Conservation (phyloP, 495 filamentous ascomycete species). For the Podospora comata region DNA sequence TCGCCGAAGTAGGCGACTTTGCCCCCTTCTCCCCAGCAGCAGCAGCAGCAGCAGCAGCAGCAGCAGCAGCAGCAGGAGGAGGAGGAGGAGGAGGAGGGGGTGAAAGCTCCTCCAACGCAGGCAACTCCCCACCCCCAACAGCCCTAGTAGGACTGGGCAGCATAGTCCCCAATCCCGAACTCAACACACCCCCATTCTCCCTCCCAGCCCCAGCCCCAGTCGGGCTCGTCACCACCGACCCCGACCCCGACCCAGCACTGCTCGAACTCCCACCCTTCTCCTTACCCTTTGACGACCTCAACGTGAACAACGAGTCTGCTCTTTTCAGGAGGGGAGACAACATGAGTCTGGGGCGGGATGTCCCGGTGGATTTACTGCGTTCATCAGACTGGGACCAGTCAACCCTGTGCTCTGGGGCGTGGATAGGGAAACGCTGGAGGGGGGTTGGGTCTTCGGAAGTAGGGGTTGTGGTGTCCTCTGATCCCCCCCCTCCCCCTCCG, state of each 20-base stretch:
- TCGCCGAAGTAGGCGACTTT: neutral
- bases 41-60: no score
- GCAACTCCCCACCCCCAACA: neutral
- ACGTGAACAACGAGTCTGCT: neutral
- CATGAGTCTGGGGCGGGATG: neutral
- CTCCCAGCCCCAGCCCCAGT: no score
- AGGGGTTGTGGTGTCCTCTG: slow-evolving; percentile 12
- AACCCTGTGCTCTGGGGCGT: slow-evolving; percentile 30
- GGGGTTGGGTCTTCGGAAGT: slow-evolving; percentile 10
- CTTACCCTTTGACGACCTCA: slow-evolving; percentile 3
- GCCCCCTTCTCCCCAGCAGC: neutral
- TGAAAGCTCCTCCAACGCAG: neutral
- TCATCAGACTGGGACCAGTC: slow-evolving; percentile 36
- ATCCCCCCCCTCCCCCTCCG: neutral
- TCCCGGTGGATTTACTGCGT: neutral
- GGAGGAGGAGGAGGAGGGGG: no score
- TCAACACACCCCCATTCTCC: no score
- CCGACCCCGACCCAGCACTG: neutral
- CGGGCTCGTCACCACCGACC: neutral
- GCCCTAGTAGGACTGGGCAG: neutral
- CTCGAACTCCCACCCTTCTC: slow-evolving; percentile 6
- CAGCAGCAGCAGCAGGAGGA: no score
- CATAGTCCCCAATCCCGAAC: neutral
- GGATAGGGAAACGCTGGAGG: slow-evolving; percentile 12
- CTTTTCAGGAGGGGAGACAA: neutral